phyloP scores from a whole-genome alignment of 2,329 filamentous ascomycete genomes.

The Monosporascus sp. region DNA sequence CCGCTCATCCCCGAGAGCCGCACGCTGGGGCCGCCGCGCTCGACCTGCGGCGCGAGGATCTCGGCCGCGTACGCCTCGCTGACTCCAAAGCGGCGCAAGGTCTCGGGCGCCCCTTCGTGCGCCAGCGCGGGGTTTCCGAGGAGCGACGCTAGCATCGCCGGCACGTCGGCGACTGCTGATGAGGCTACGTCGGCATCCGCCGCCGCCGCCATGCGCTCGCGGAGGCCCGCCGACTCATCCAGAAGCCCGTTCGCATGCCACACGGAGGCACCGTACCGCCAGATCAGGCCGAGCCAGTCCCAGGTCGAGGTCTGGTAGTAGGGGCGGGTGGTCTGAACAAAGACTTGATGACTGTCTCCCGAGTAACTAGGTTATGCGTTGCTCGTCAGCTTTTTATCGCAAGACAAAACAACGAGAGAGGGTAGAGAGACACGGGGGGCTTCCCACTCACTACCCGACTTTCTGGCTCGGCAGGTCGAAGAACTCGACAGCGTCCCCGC shows the following conservation, averaged over 20 bases:
- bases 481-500: slow-evolving; percentile 13
- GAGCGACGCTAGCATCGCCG: slow-evolving; percentile 7
- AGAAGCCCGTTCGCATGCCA: slow-evolving; percentile 11
- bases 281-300: slow-evolving; percentile 14
- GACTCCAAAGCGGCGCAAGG: slow-evolving; percentile 11
- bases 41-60: slow-evolving; percentile 15
- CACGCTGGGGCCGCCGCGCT: slow-evolving; percentile 11
- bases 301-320: slow-evolving; percentile 12
- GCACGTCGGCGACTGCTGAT: slow-evolving; percentile 6
- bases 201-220: slow-evolving; percentile 4
- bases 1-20: slow-evolving; percentile 7
- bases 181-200: background rate
- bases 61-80: slow-evolving; percentile 14
- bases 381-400: background rate
- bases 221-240: slow-evolving; percentile 7
- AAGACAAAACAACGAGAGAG: background rate
- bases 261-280: slow-evolving; percentile 15
- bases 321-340: slow-evolving; percentile 11
- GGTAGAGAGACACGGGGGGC: background rate
- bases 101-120: slow-evolving; percentile 5
- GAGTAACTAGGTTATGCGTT: slow-evolving; percentile 5
- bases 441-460: slow-evolving; percentile 17
- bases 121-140: slow-evolving; percentile 7
- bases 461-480: slow-evolving; percentile 11
- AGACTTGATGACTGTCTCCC: slow-evolving; percentile 1